These are phyloP conservation scores for Carpinus viminea DNA, from an alignment of 306 rosid species.

Conservation along the genomic window DNA sequence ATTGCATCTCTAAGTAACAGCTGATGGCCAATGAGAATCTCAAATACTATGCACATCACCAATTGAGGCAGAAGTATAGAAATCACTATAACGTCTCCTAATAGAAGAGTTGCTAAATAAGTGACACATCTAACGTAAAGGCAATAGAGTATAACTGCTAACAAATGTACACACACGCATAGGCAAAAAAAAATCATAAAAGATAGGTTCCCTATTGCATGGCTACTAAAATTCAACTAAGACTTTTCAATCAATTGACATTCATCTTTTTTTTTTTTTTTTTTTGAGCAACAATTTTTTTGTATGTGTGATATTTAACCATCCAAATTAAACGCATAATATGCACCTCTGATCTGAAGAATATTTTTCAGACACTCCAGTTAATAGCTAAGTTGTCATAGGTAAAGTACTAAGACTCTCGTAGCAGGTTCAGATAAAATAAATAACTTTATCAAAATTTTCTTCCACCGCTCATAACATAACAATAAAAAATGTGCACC, in stretches of 20 bases:
- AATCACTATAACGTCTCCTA: background rate
- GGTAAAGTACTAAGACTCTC: background rate
- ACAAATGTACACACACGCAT: background rate
- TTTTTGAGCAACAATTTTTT: too few species aligned
- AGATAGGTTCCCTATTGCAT: background rate
- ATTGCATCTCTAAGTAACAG: conserved; percentile 12
- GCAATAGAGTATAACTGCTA: background rate
- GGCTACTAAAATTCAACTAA: background rate
- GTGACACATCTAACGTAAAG: background rate
- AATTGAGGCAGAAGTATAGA: background rate
- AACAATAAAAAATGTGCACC: background rate
- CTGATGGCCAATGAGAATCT: background rate
- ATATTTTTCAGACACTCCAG: background rate
- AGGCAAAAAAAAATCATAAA: background rate
- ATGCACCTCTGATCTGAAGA: background rate
- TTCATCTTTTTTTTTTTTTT: background rate
- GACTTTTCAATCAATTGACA: background rate
- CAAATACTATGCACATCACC: background rate
- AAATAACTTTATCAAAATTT: background rate
- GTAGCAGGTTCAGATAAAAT: background rate
- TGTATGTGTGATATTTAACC: background rate
- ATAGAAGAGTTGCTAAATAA: background rate
- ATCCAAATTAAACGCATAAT: background rate
- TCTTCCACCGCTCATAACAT: background rate
- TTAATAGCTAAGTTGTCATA: background rate